These are phyloP conservation scores for Xylariaceae sp. DNA, from an alignment of 2,329 filamentous ascomycete genomes.

Conservation along the genomic window DNA sequence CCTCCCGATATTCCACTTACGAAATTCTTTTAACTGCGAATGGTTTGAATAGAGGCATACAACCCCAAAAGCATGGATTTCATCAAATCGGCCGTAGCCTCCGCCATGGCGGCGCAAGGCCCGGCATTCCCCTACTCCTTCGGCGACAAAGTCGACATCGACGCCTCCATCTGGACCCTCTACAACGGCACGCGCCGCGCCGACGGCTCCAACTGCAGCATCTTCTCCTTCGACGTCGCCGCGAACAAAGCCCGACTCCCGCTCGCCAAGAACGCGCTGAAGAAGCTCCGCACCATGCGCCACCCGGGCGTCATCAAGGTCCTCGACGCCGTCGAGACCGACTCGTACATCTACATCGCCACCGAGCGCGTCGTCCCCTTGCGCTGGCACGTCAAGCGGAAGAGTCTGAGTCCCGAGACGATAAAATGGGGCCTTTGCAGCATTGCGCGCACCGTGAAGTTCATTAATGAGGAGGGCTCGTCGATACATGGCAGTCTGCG, in stretches of 20 bases:
- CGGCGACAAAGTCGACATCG: conserved; percentile 85
- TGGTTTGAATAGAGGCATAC: conserved; percentile 12
- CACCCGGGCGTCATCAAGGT: conserved; percentile 95
- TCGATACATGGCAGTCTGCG: conserved; percentile 87
- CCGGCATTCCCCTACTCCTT: conserved; percentile 90
- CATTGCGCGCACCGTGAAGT: conserved; percentile 86
- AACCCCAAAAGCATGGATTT: conserved; percentile 69
- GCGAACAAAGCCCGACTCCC: conserved; percentile 76
- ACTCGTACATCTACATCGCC: conserved; percentile 91
- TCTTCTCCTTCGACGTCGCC: conserved; percentile 89
- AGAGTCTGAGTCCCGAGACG: conserved; percentile 83
- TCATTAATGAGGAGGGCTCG: conserved; percentile 88
- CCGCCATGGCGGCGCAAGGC: conserved; percentile 82
- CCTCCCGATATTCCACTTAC: background rate
- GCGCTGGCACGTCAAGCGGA: conserved; percentile 83
- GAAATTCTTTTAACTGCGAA: conserved; percentile 7
- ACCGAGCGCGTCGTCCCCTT: conserved; percentile 85
- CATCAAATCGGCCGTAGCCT: conserved; percentile 93
- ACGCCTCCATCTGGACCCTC: conserved; percentile 93
- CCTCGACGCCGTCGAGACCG: conserved; percentile 92
- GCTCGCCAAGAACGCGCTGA: conserved; percentile 86
- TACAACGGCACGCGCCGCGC: conserved; percentile 92
- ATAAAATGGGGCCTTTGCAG: conserved; percentile 93
- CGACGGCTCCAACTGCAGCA: conserved; percentile 88
- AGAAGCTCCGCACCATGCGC: conserved; percentile 86